phyloP scores from a whole-genome alignment of 345 rosid species.

The Boechera stricta region DNA sequence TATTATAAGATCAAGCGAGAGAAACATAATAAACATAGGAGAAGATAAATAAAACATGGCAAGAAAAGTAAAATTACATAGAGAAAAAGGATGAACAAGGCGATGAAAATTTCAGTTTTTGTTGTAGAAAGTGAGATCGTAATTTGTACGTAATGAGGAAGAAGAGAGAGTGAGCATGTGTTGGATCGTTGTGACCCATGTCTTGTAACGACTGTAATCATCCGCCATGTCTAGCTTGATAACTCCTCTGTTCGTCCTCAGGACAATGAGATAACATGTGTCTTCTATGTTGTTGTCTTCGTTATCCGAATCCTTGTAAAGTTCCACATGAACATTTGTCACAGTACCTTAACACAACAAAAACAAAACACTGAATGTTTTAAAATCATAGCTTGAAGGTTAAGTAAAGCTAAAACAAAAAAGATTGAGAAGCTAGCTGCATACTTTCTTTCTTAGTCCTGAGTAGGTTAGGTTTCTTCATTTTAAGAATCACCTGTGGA shows the following conservation, averaged over 20 bases:
- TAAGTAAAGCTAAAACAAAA: not conserved
- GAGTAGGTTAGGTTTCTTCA: slow-evolving; percentile 67
- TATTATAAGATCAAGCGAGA: slow-evolving; percentile 16
- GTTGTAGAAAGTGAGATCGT: slow-evolving; percentile 56
- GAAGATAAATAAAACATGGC: not conserved
- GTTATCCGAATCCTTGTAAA: slow-evolving; percentile 59
- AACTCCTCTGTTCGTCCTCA: slow-evolving; percentile 65
- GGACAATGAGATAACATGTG: slow-evolving; percentile 71
- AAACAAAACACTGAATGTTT: slow-evolving; percentile 1
- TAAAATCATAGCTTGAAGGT: slow-evolving; percentile 5
- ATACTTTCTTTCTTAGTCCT: slow-evolving; percentile 76
- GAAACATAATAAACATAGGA: slow-evolving; percentile 10
- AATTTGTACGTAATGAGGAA: slow-evolving; percentile 55
- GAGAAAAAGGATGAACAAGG: slow-evolving; percentile 9
- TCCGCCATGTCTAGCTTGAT: slow-evolving; percentile 86
- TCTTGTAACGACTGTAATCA: slow-evolving; percentile 68
- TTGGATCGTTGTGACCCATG: slow-evolving; percentile 72
- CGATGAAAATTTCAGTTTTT: slow-evolving; percentile 30
- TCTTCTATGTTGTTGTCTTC: slow-evolving; percentile 48
- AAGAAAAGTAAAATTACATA: slow-evolving; percentile 22
- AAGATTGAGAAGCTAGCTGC: slow-evolving; percentile 26
- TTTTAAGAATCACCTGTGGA: slow-evolving; percentile 71
- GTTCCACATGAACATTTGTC: slow-evolving; percentile 70
- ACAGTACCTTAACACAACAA: slow-evolving; percentile 56
- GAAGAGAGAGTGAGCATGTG: slow-evolving; percentile 73